phyloP scores from a whole-genome alignment of 768 basidiomycete species.

The Leccinum barrowsii region DNA sequence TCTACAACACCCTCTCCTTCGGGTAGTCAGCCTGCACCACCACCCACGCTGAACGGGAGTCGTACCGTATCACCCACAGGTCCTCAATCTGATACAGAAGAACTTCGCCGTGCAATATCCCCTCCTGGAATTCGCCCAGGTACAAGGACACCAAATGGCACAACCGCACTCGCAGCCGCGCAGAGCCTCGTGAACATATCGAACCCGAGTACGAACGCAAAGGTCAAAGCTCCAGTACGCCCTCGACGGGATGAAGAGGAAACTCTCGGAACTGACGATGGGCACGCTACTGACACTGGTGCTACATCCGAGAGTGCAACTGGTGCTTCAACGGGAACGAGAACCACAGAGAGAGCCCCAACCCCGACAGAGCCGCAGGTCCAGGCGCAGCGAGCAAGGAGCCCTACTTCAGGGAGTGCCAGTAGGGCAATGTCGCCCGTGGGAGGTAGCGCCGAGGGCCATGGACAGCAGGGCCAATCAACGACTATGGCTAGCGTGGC shows the following conservation, averaged over 20 bases:
- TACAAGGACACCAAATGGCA: slow-evolving; percentile 34
- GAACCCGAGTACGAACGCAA: slow-evolving; percentile 33
- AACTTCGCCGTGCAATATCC: slow-evolving; percentile 63
- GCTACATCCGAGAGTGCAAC: slow-evolving; percentile 38
- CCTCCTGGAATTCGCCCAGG: slow-evolving; percentile 48
- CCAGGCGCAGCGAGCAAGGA: slow-evolving; percentile 44
- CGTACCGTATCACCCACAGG: slow-evolving; percentile 68
- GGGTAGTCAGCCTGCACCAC: slow-evolving; percentile 26
- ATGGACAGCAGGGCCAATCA: slow-evolving; percentile 24
- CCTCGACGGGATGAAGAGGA: slow-evolving; percentile 44
- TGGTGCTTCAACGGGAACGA: slow-evolving; percentile 28
- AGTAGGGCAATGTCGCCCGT: slow-evolving; percentile 63
- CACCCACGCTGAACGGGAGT: slow-evolving; percentile 28
- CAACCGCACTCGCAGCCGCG: slow-evolving; percentile 3
- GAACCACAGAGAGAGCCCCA: slow-evolving; percentile 43
- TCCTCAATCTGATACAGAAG: slow-evolving; percentile 48
- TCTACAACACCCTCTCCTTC: slow-evolving; percentile 39
- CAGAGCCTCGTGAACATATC: slow-evolving; percentile 11
- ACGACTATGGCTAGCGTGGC: slow-evolving; percentile 55
- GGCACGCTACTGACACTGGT: slow-evolving; percentile 44
- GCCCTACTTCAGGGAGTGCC: slow-evolving; percentile 45
- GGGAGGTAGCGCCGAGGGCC: slow-evolving; percentile 25
- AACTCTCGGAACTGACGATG: slow-evolving; percentile 45
- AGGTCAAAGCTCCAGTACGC: slow-evolving; percentile 50
- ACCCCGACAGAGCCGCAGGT: slow-evolving; percentile 50